Evolutionary conservation across 2,329 filamentous ascomycete genomes (phyloP), one percentile per base, ranked within the genome.

Genomic region (Cercospora sp.): DNA sequence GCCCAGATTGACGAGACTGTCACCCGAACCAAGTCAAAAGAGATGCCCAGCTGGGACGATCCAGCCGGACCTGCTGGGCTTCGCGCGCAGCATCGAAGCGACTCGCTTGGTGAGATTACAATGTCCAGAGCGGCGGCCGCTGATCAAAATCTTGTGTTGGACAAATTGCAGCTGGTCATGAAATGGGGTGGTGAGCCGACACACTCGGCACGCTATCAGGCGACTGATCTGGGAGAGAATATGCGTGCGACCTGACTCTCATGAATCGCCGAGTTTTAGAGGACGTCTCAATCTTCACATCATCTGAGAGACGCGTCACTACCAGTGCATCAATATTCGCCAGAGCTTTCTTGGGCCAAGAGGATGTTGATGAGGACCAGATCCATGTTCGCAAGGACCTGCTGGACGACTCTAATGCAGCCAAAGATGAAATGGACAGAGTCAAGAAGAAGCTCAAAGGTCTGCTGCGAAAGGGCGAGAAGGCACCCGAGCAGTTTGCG

Each of bases 391-490:
- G 95, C 63, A 99, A 99, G 78, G 94, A 98, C 80, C 86, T 99
- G 6, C 83, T 99, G 3, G 95, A 99, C 78, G 95, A 99, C 78
- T 98, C 94, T 0, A 99, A 99, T 79, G 95, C 95, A 3, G 95
- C 95, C 67, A 99, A 99, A 79, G 95, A 99, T 78, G 93, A 97
- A 77, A 99, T 97, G 91, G 96, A 99, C 81, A 97, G 97, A 81
- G 95, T 99, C 66, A 99, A 99, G 86, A 99, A 99, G 87, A 97
- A 97, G 88, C 86, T 99, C 30, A 99, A 99, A 82, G 90, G 92
- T 0, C 85, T 99, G 21, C 81, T 99, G 67, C 89, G 95, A 32
- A 92, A 97, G 79, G 95, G 94, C n/a, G 92, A 93, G 70, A 91
- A 95, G 76, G 92, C 94, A 1, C 95, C 95, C 9, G 89, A 94